Evolutionary conservation across 306 rosid species (phyloP), one percentile per base, ranked within the genome.

Genomic region (Trifolium dubium): DNA sequence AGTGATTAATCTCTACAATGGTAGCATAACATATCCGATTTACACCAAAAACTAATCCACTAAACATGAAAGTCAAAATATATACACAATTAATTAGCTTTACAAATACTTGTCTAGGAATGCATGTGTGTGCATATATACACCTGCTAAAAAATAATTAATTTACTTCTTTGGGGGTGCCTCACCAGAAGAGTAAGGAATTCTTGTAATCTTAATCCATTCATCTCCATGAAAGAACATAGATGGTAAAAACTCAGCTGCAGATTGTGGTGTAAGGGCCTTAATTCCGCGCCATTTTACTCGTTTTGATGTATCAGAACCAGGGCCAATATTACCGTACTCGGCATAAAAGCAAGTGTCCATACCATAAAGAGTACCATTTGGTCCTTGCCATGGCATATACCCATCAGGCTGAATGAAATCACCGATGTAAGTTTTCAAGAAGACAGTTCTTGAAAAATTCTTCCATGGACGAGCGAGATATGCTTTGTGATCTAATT

Each of bases 381-480:
- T 15, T 53, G 9, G 59, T 1, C 84, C 89, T 1, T 15, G 31
- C 97, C 97, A 86, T 4, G 97, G 89, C 80, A 79, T 3, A 82
- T 82, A 93, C 7, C 98, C 98, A 14, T 83, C 81, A 0, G 87
- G 89, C 13, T 77, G 41, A 41, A 93, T 87, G 50, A 89, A 50
- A 10, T 78, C 88, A 0, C 67, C 96, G 2, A 93, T 82, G 77
- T 19, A 79, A 0, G 83, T 70, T 6, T 89, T 83, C 92, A 87
- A 85, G 70, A 90, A 73, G 15, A 93, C 17, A 2, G 93, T 88
- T 65, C 98, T 86, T 0, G 98, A 90, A 40, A 53, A 86, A 28
- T 79, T 74, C 86, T 93, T 93, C 95, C 90, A 86, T 3, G 98
- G 98, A 40, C 97, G 81, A 0, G 87, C 96, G 0, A 93, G 72